Evolutionary conservation across 1,284 basidiomycete species (phyloP).

Genomic region (Ustilago nuda): DNA sequence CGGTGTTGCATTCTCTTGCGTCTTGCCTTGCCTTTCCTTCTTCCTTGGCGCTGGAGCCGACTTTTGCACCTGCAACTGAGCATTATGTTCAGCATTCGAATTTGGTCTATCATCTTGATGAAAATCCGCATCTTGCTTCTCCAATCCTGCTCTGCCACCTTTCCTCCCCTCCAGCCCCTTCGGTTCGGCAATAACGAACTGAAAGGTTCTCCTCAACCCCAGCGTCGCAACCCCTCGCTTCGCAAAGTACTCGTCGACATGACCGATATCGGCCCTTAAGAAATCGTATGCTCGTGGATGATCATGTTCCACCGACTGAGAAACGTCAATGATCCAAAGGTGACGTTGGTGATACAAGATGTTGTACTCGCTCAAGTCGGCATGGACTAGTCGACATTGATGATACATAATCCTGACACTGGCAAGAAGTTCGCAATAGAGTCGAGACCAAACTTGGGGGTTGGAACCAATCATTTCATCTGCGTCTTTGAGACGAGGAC

Average conservation of each 20-base stretch:
- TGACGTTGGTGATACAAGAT: slow-evolving; percentile 80
- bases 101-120: slow-evolving; percentile 25
- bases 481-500: slow-evolving; percentile 63
- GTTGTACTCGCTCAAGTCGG: slow-evolving; percentile 98
- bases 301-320: slow-evolving; percentile 97
- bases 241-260: slow-evolving; percentile 91
- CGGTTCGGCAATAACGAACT: slow-evolving; percentile 69
- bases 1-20: not conserved
- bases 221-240: slow-evolving; percentile 78
- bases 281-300: slow-evolving; percentile 90
- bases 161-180: slow-evolving; percentile 25
- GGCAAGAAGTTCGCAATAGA: slow-evolving; percentile 86
- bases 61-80: slow-evolving; percentile 1
- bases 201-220: slow-evolving; percentile 85
- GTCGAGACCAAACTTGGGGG: slow-evolving; percentile 49
- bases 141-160: slow-evolving; percentile 56
- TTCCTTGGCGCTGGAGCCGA: not conserved
- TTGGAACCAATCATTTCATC: slow-evolving; percentile 57
- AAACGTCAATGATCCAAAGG: slow-evolving; percentile 96
- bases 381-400: slow-evolving; percentile 92
- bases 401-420: slow-evolving; percentile 87
- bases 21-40: not conserved
- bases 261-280: slow-evolving; percentile 88
- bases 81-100: slow-evolving; percentile 30
- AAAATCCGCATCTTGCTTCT: slow-evolving; percentile 52